A percentile compares a stretch with the other conserved stretches of the same genome.
These are phyloP conservation scores for Quillaja saponaria DNA, from an alignment of 306 rosid species.

Conservation along the genomic window DNA sequence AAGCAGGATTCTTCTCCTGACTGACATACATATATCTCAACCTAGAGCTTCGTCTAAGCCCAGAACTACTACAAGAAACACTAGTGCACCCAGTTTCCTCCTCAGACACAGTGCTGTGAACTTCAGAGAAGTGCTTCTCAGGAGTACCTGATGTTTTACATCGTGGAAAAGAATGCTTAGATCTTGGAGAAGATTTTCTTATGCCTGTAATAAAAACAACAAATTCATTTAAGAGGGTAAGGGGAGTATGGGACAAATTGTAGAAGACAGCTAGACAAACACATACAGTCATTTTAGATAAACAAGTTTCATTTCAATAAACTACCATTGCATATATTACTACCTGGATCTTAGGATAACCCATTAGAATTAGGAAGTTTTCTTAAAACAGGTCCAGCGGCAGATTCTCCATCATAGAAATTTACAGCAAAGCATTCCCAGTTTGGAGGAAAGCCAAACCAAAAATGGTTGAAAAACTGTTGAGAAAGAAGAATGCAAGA, in stretches of 20 bases:
- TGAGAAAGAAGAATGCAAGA: not conserved
- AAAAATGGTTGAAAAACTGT: slow-evolving; percentile 56
- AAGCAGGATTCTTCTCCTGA: slow-evolving; percentile 23
- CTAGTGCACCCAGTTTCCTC: slow-evolving; percentile 8
- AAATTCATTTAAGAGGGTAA: not conserved
- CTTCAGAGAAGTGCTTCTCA: slow-evolving; percentile 2
- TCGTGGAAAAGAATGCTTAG: slow-evolving; percentile 1
- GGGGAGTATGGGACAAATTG: not conserved
- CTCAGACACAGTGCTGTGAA: slow-evolving; percentile 1
- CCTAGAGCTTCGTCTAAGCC: slow-evolving; percentile 15
- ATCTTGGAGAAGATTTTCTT: slow-evolving; percentile 16
- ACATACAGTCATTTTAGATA: not conserved
- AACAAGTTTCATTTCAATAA: not conserved
- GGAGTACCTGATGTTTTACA: not conserved
- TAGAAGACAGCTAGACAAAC: not conserved
- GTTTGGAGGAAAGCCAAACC: slow-evolving; percentile 66
- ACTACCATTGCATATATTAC: slow-evolving; percentile 25
- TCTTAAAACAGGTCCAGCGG: slow-evolving; percentile 21
- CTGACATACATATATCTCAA: slow-evolving; percentile 24
- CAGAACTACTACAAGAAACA: slow-evolving; percentile 6
- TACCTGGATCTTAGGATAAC: slow-evolving; percentile 6
- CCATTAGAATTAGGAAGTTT: slow-evolving; percentile 19
- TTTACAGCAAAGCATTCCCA: slow-evolving; percentile 58
- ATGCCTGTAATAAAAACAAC: slow-evolving; percentile 18
- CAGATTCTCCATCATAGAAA: slow-evolving; percentile 33